Conservation (phyloP, 192 early-diverging fungal genomes). For the Allomyces macrogynus region DNA sequence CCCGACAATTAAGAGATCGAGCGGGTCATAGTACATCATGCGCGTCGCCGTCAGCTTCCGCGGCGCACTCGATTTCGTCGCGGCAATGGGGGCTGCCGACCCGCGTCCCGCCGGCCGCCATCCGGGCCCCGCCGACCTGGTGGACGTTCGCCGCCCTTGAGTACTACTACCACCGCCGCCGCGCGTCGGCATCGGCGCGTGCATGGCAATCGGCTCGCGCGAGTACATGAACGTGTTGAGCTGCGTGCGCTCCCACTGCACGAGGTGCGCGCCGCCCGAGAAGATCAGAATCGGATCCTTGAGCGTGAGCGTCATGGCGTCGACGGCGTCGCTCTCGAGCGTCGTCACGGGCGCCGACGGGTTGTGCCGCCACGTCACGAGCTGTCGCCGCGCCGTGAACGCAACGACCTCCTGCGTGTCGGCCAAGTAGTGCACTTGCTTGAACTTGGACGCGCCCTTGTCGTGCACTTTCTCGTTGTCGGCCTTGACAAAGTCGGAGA, state of each 20-base stretch:
- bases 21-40: constrained; percentile 30
- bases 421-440: constrained; percentile 23
- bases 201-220: not conserved
- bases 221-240: constrained; percentile 40
- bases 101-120: not conserved
- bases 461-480: constrained; percentile 15
- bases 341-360: constrained; percentile 24
- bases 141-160: too few relatives aligned
- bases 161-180: not conserved
- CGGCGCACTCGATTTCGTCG: not conserved
- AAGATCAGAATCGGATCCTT: constrained; percentile 39
- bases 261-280: constrained; percentile 28
- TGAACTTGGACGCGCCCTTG: constrained; percentile 15
- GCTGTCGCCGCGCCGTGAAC: constrained; percentile 16
- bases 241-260: constrained; percentile 35
- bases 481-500: constrained; percentile 32
- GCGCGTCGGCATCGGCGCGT: not conserved
- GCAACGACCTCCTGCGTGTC: constrained; percentile 29
- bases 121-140: too few relatives aligned
- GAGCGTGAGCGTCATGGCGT: constrained; percentile 27
- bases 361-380: constrained; percentile 35
- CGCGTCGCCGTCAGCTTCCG: constrained; percentile 1
- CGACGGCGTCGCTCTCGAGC: constrained; percentile 28
- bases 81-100: not conserved
- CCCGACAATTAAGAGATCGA: constrained; percentile 29